Conservation (phyloP, 2,329 filamentous ascomycete species). For the Hymenoscyphus salicellus region DNA sequence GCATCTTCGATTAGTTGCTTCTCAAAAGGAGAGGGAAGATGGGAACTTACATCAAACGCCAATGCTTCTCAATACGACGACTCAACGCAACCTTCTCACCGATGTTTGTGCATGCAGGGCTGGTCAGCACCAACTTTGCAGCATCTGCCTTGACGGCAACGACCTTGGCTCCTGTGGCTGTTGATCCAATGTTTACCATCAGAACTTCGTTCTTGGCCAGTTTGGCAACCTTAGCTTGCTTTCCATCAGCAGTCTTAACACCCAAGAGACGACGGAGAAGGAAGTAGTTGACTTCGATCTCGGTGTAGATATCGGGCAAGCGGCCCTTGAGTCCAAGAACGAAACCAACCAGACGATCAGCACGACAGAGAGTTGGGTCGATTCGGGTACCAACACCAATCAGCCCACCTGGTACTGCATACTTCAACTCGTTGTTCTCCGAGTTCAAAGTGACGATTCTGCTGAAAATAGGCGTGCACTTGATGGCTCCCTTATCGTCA, state of each 20-base stretch:
- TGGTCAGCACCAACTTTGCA: conserved; percentile 89
- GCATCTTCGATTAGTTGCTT: conserved; percentile 6
- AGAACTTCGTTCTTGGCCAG: conserved; percentile 97
- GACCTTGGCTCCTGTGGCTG: conserved; percentile 95
- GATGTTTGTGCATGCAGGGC: conserved; percentile 92
- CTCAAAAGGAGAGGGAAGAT: neutral
- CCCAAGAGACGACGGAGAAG: conserved; percentile 88
- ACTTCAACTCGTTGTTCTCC: conserved; percentile 97
- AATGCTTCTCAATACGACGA: conserved; percentile 98
- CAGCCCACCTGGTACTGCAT: conserved; percentile 93
- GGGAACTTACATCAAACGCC: conserved; percentile 69
- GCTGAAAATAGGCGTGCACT: conserved; percentile 96
- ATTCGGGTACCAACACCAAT: conserved; percentile 98
- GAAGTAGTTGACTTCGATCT: conserved; percentile 99
- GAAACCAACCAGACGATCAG: conserved; percentile 97
- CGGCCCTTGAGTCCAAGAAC: conserved; percentile 92
- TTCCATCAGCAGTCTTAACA: conserved; percentile 96
- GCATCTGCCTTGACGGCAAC: conserved; percentile 96
- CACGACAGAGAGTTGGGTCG: conserved; percentile 95
- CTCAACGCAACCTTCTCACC: conserved; percentile 97
- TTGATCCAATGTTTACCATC: conserved; percentile 99
- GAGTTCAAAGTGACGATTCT: conserved; percentile 93
- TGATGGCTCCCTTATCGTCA: conserved; percentile 87
- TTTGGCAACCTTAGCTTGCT: conserved; percentile 99
- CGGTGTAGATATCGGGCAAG: conserved; percentile 94